Conservation (phyloP, 2,329 filamentous ascomycete genomes). For the Arthrinium puccinioides region DNA sequence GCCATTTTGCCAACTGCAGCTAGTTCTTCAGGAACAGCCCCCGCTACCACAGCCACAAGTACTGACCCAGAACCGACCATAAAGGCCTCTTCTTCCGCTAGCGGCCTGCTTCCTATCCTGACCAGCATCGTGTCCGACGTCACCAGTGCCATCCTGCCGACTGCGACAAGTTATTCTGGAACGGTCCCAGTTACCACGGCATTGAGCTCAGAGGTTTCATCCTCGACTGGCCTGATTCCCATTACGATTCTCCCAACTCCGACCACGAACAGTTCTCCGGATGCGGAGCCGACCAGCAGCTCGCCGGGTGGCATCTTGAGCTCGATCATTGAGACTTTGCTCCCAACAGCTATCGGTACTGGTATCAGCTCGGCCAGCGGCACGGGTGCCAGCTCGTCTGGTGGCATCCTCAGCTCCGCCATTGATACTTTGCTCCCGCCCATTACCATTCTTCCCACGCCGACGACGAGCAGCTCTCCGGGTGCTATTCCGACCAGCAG, state of each 20-base stretch:
- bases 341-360: too few species aligned
- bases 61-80: neutral
- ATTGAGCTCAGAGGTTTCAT: neutral
- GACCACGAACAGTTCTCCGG: neutral
- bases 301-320: too few species aligned
- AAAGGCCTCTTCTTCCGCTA: neutral
- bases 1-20: conserved; percentile 1
- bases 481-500: neutral
- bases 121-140: conserved; percentile 5
- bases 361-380: too few species aligned
- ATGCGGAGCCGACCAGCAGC: neutral
- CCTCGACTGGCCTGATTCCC: neutral
- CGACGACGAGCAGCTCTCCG: neutral
- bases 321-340: too few species aligned
- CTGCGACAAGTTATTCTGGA: neutral
- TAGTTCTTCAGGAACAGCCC: neutral
- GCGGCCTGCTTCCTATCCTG: neutral
- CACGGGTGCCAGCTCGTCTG: neutral
- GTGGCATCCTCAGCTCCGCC: neutral
- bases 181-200: neutral
- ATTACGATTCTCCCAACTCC: neutral
- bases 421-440: neutral
- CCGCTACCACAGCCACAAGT: neutral
- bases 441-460: neutral
- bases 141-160: conserved; percentile 1